Evolutionary conservation across 2,329 filamentous ascomycete genomes (phyloP), one percentile per base, ranked within the genome.

Genomic region (Ophiostoma sp.): DNA sequence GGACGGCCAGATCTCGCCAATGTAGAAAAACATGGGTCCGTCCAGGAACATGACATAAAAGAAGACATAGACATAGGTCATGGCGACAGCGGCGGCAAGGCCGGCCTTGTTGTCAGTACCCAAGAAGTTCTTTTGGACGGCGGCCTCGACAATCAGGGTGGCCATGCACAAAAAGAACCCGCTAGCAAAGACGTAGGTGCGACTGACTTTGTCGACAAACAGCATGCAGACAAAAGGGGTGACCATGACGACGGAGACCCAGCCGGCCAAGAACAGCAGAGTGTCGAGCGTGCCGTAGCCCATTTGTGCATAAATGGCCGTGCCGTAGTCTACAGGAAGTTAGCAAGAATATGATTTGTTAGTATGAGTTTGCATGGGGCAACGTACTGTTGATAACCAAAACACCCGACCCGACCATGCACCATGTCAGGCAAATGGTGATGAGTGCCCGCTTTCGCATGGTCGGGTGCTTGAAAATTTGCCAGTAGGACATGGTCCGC

Each of bases 281-380:
- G 22, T n/a, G 12, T 59, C n/a, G 19, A 61, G 36, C 6, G 50
- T 52, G 63, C 17, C n/a, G 42, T 69, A 71, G 2, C 57, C 52
- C 12, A 74, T 69, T 1, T 25, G 9, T 1, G 36, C 28, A 25
- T 71, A 74, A n/a, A 74, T 55, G n/a, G 17, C 59, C 5, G 50
- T 12, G 15, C 72, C 72, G 36, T 74, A 74, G 69, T 72, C 59
- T 64, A n/a, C n/a, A n/a, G n/a, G n/a, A n/a, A n/a, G n/a, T n/a
- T n/a, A n/a, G n/a, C n/a, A n/a, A n/a, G n/a, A n/a, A n/a, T n/a
- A n/a, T n/a, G n/a, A n/a, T n/a, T n/a, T n/a, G n/a, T n/a, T n/a
- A n/a, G n/a, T n/a, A n/a, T n/a, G n/a, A n/a, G n/a, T n/a, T n/a
- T n/a, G n/a, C n/a, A n/a, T n/a, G n/a, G n/a, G n/a, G n/a, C n/a